Evolutionary conservation across 495 filamentous ascomycete species (phyloP).

Genomic region (Beverwykella pulmonaria): DNA sequence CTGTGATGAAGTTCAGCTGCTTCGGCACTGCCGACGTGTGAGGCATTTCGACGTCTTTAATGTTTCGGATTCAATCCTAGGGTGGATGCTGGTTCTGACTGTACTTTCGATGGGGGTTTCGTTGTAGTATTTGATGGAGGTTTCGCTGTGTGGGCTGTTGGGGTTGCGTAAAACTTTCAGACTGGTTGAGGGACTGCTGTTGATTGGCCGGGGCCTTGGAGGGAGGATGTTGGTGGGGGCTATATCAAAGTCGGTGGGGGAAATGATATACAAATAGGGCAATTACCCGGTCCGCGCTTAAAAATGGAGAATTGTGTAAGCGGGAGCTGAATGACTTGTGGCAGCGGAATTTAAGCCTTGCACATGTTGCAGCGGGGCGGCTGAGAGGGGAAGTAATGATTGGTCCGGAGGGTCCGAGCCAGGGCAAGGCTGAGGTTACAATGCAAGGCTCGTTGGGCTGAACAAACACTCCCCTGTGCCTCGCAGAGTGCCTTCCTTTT

Average conservation of each 20-base stretch:
- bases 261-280: neutral
- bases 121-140: slow-evolving; percentile 1
- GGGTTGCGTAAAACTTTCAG: slow-evolving; percentile 12
- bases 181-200: slow-evolving; percentile 1
- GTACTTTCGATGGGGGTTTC: slow-evolving; percentile 4
- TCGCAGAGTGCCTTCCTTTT: neutral
- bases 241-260: neutral
- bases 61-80: slow-evolving; percentile 7
- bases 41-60: slow-evolving; percentile 32
- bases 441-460: neutral
- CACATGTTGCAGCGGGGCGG: slow-evolving; percentile 4
- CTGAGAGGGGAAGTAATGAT: neutral
- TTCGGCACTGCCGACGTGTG: slow-evolving; percentile 41
- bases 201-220: neutral
- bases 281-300: neutral
- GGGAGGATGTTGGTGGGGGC: neutral
- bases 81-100: neutral
- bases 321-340: neutral
- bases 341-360: neutral
- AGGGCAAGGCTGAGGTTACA: slow-evolving; percentile 23
- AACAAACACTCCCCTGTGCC: slow-evolving; percentile 1
- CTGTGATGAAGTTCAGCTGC: slow-evolving; percentile 89
- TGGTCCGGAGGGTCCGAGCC: neutral
- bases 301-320: neutral
- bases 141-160: slow-evolving; percentile 1